phyloP scores from a whole-genome alignment of 2,329 filamentous ascomycete species.

The Colletotrichum shisoi region DNA sequence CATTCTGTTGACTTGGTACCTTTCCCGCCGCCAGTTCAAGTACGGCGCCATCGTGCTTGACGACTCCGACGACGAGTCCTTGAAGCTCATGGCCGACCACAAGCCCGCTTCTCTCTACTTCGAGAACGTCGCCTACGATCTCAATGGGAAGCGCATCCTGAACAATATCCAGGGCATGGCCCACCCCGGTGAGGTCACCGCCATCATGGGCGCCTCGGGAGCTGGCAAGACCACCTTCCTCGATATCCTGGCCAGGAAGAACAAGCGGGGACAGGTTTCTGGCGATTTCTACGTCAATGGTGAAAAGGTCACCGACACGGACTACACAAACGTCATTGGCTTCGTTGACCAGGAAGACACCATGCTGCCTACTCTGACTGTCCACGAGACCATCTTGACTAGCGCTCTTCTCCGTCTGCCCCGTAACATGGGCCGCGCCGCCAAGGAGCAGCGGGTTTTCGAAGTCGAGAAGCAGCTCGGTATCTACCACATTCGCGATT shows the following conservation, averaged over 20 bases:
- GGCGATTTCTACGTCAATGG: constrained; percentile 95
- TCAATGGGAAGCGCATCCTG: constrained; percentile 89
- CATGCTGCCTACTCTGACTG: constrained; percentile 92
- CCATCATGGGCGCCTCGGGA: constrained; percentile 97
- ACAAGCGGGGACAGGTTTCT: constrained; percentile 81
- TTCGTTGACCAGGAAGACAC: constrained; percentile 99
- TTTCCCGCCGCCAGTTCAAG: constrained; percentile 75
- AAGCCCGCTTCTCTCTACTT: constrained; percentile 90
- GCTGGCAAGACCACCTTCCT: constrained; percentile 97
- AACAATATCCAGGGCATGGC: constrained; percentile 82
- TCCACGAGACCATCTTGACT: constrained; percentile 96
- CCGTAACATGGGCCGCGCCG: constrained; percentile 81
- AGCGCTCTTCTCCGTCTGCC: constrained; percentile 93
- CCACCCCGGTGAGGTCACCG: constrained; percentile 93
- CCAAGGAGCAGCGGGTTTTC: constrained; percentile 90
- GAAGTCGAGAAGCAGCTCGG: constrained; percentile 97
- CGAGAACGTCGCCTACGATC: constrained; percentile 82
- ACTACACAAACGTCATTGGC: constrained; percentile 91
- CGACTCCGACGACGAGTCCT: constrained; percentile 86
- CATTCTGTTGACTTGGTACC: constrained; percentile 84
- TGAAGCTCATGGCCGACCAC: constrained; percentile 87
- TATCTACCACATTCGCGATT: constrained; percentile 92
- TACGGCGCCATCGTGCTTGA: constrained; percentile 82
- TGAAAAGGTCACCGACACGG: constrained; percentile 81
- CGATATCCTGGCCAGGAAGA: constrained; percentile 94